phyloP scores from a whole-genome alignment of 2,329 filamentous ascomycete species.

The Pleoardoris graminearum region DNA sequence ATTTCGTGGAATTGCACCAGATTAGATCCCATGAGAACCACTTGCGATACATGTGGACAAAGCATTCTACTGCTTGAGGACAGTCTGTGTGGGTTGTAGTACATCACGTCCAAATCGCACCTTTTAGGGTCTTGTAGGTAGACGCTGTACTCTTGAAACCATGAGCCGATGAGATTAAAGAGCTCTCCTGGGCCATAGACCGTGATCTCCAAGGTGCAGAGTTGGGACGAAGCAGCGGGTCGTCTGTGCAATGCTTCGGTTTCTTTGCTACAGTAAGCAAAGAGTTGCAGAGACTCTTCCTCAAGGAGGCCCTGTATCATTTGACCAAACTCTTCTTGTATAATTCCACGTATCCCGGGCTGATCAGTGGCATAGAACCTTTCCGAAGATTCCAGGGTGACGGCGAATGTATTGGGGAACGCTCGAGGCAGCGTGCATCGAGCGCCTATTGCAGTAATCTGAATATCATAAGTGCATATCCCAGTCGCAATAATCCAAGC shows the following conservation, averaged over 20 bases:
- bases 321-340: no score
- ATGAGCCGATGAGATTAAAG: constrained; percentile 26
- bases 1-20: constrained; percentile 1
- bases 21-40: constrained; percentile 5
- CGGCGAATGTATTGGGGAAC: no score
- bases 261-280: not conserved
- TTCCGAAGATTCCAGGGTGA: no score
- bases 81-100: constrained; percentile 16
- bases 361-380: no score
- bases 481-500: no score
- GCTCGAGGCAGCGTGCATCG: no score
- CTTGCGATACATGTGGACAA: constrained; percentile 23
- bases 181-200: constrained; percentile 20
- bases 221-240: not conserved
- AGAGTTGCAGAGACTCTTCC: no score
- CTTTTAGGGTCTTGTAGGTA: constrained; percentile 15
- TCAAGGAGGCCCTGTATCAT: no score
- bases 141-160: constrained; percentile 19
- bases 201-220: constrained; percentile 8
- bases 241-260: not conserved
- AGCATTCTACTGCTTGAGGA: not conserved
- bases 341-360: no score
- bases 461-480: no score
- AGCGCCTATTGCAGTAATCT: no score
- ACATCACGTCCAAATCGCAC: constrained; percentile 12